Evolutionary conservation across 306 rosid species (phyloP).

Genomic region (Fragaria nilgerrensis): DNA sequence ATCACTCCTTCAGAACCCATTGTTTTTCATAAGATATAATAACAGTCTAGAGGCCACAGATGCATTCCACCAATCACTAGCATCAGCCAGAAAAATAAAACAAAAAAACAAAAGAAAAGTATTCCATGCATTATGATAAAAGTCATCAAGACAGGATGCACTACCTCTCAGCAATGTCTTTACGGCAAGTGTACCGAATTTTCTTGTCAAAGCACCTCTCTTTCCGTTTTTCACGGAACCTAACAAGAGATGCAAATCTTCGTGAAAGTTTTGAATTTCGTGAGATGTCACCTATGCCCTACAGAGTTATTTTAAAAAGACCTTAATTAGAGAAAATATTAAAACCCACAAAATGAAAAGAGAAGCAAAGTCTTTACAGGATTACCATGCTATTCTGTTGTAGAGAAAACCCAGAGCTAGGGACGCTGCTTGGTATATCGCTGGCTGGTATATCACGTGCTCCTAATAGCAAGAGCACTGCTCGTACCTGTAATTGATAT

Average conservation of each 20-base stretch:
- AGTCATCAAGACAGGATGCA: conserved; percentile 6
- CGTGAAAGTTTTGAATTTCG: conserved; percentile 55
- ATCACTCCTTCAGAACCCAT: not conserved
- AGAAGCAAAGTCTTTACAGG: conserved; percentile 10
- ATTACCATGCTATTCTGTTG: conserved; percentile 50
- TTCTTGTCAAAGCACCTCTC: conserved; percentile 81
- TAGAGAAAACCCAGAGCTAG: conserved; percentile 31
- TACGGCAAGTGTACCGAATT: conserved; percentile 65
- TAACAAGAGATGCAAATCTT: conserved; percentile 72
- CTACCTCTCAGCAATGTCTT: conserved; percentile 80
- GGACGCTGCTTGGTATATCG: conserved; percentile 17
- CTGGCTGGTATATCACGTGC: conserved; percentile 37
- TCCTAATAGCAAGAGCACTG: conserved; percentile 66
- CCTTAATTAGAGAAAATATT: not conserved
- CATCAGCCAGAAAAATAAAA: not conserved
- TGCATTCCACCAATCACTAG: not conserved
- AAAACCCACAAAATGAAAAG: not conserved
- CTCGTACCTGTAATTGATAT: conserved; percentile 60
- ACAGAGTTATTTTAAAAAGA: conserved; percentile 11
- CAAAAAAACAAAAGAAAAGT: not conserved
- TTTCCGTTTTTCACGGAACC: conserved; percentile 79
- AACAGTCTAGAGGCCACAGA: not conserved
- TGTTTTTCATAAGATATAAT: not conserved
- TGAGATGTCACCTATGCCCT: conserved; percentile 53
- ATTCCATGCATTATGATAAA: not conserved